A percentile compares a stretch with the other conserved stretches of the same genome.
Evolutionary conservation across 1,139 yeast species (phyloP).

Genomic region (Starmera stellimalicola): DNA sequence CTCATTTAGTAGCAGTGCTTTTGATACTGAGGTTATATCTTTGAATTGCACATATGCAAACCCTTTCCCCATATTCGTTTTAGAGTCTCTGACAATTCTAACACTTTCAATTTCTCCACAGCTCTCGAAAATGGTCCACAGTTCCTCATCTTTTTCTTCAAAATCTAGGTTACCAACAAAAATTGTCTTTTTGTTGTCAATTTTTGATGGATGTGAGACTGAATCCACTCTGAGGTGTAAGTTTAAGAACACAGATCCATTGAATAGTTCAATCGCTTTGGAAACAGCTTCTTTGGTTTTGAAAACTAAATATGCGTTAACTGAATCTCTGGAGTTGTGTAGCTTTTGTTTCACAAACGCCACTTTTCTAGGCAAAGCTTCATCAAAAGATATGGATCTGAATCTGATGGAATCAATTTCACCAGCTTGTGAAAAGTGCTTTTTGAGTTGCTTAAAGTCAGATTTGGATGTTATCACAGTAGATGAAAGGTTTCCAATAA

Average conservation of each 20-base stretch:
- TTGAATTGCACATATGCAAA: constrained; percentile 92
- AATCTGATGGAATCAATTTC: constrained; percentile 69
- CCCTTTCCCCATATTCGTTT: constrained; percentile 94
- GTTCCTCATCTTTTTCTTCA: constrained; percentile 81
- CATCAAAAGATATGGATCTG: constrained; percentile 86
- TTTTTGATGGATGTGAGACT: constrained; percentile 81
- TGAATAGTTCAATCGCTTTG: constrained; percentile 38
- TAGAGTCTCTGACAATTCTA: constrained; percentile 81
- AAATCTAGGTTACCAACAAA: constrained; percentile 94
- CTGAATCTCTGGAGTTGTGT: constrained; percentile 68
- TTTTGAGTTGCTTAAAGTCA: constrained; percentile 54
- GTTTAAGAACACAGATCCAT: constrained; percentile 58
- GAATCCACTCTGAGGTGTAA: constrained; percentile 88
- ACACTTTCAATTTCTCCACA: constrained; percentile 79
- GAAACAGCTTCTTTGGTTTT: constrained; percentile 40
- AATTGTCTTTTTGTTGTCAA: constrained; percentile 74
- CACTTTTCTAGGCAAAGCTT: constrained; percentile 82
- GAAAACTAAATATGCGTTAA: constrained; percentile 84
- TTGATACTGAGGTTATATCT: constrained; percentile 72
- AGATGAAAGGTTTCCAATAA: constrained; percentile 78
- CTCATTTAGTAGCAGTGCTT: constrained; percentile 72
- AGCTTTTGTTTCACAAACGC: constrained; percentile 79
- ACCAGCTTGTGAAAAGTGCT: constrained; percentile 48
- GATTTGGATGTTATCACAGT: constrained; percentile 56
- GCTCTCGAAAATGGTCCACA: constrained; percentile 73